A percentile compares a stretch with the other conserved stretches of the same genome.
These are phyloP conservation scores for Rubus idaeus DNA, from an alignment of 306 rosid species.

Conservation along the genomic window DNA sequence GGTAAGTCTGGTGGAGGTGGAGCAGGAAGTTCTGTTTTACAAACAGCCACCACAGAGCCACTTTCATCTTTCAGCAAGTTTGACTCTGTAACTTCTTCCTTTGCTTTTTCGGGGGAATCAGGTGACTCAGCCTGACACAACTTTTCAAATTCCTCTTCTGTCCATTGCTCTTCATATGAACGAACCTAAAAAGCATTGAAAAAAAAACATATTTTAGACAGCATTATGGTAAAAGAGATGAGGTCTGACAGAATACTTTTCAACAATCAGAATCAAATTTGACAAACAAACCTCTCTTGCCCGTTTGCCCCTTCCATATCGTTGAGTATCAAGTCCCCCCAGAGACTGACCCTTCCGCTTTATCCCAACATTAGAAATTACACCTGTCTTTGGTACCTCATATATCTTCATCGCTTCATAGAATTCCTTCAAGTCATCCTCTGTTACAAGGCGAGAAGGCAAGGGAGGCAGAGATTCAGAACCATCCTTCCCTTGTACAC, in stretches of 20 bases:
- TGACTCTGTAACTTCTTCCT: conserved; percentile 49
- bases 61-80: conserved; percentile 40
- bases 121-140: conserved; percentile 82
- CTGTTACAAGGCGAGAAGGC: conserved; percentile 93
- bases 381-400: conserved; percentile 66
- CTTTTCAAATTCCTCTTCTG: conserved; percentile 98
- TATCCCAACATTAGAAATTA: conserved; percentile 50
- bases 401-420: conserved; percentile 82
- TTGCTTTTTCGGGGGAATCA: conserved; percentile 56
- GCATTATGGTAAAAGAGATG: not conserved
- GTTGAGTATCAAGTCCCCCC: conserved; percentile 85
- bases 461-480: conserved; percentile 52
- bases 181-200: conserved; percentile 64
- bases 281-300: conserved; percentile 88
- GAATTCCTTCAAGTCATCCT: conserved; percentile 80
- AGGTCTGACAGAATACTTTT: conserved; percentile 4
- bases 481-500: conserved; percentile 45
- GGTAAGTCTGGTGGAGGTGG: conserved; percentile 35
- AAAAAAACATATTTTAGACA: conserved; percentile 9
- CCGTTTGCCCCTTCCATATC: conserved; percentile 95
- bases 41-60: conserved; percentile 40
- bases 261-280: conserved; percentile 14
- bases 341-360: conserved; percentile 69
- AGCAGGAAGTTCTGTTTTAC: conserved; percentile 39
- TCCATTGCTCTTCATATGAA: conserved; percentile 98